phyloP scores from a whole-genome alignment of 805 yeast genomes.

The Sugiyamaella valdiviana region DNA sequence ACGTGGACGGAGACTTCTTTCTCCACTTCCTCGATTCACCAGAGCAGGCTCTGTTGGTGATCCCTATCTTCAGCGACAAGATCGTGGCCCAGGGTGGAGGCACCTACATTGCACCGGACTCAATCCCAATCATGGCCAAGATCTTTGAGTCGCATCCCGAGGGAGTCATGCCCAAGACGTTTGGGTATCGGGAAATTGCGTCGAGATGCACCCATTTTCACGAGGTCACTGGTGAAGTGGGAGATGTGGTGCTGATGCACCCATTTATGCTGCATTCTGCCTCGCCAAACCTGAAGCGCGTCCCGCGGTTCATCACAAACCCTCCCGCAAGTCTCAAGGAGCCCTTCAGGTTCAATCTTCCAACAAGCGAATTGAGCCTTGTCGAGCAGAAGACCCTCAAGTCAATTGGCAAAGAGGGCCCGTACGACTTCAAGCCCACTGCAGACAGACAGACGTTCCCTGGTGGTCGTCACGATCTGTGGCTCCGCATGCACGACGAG shows the following conservation, averaged over 20 bases:
- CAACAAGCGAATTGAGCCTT: slow-evolving; percentile 9
- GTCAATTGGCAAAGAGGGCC: slow-evolving; percentile 6
- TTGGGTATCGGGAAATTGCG: not conserved
- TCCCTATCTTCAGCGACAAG: slow-evolving; percentile 11
- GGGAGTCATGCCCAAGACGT: slow-evolving; percentile 4
- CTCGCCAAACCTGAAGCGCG: slow-evolving; percentile 12
- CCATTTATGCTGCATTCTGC: slow-evolving; percentile 17
- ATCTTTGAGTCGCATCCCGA: slow-evolving; percentile 4
- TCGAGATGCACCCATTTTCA: slow-evolving; percentile 14
- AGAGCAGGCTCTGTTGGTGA: slow-evolving; percentile 11
- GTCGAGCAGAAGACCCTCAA: slow-evolving; percentile 11
- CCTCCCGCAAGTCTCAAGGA: slow-evolving; percentile 15
- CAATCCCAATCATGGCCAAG: slow-evolving; percentile 10
- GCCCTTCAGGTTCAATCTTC: slow-evolving; percentile 13
- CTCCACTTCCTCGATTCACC: slow-evolving; percentile 13
- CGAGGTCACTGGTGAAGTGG: slow-evolving; percentile 13
- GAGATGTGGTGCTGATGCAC: slow-evolving; percentile 15
- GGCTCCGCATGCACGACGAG: slow-evolving; percentile 7
- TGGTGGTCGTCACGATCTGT: slow-evolving; percentile 6
- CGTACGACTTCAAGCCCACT: slow-evolving; percentile 7
- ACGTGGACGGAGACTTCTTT: slow-evolving; percentile 12
- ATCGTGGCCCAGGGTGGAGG: slow-evolving; percentile 7
- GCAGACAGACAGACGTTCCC: slow-evolving; percentile 6
- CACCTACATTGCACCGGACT: slow-evolving; percentile 10
- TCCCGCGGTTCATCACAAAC: slow-evolving; percentile 16